Percentiles rank a stretch among this genome's conserved stretches.
Evolutionary conservation across 495 filamentous ascomycete genomes (phyloP).

Genomic region (Podospora comata): DNA sequence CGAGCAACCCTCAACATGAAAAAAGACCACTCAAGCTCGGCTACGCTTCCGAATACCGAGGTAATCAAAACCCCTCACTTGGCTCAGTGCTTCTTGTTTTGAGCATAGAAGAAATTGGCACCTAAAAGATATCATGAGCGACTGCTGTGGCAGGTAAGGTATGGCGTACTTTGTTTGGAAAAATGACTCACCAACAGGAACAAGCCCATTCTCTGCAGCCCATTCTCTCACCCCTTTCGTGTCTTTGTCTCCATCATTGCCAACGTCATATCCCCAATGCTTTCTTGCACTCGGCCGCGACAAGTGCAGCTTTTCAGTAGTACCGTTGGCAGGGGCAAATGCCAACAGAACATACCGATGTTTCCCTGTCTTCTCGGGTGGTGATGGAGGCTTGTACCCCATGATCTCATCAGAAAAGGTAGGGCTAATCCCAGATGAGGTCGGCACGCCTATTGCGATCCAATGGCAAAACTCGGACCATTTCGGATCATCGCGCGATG

Average conservation of each 20-base stretch:
- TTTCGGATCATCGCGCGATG: slow-evolving; percentile 59
- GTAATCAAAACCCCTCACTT: too few relatives aligned
- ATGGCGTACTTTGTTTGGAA: background rate
- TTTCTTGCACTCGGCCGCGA: slow-evolving; percentile 55
- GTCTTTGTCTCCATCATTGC: slow-evolving; percentile 31
- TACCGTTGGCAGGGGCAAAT: slow-evolving; percentile 45
- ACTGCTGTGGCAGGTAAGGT: background rate
- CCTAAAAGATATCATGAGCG: slow-evolving; percentile 32
- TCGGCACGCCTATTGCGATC: slow-evolving; percentile 41
- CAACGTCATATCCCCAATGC: slow-evolving; percentile 54
- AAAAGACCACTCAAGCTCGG: too few relatives aligned
- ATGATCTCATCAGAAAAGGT: slow-evolving; percentile 44
- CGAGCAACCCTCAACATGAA: background rate
- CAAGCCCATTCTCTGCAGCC: slow-evolving; percentile 59
- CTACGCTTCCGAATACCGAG: too few relatives aligned
- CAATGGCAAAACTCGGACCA: slow-evolving; percentile 74
- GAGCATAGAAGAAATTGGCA: slow-evolving; percentile 64
- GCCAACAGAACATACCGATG: slow-evolving; percentile 67
- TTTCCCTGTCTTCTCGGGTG: slow-evolving; percentile 62
- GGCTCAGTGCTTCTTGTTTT: slow-evolving; percentile 57
- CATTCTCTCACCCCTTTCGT: slow-evolving; percentile 59
- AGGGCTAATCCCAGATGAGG: background rate
- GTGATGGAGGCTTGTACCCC: slow-evolving; percentile 58
- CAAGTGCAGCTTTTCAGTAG: slow-evolving; percentile 40
- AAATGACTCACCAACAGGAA: slow-evolving; percentile 54